These are phyloP conservation scores for sweet orange (Citrus sinensis) DNA, from an alignment of 345 rosid genomes.

Conservation along the genomic window DNA sequence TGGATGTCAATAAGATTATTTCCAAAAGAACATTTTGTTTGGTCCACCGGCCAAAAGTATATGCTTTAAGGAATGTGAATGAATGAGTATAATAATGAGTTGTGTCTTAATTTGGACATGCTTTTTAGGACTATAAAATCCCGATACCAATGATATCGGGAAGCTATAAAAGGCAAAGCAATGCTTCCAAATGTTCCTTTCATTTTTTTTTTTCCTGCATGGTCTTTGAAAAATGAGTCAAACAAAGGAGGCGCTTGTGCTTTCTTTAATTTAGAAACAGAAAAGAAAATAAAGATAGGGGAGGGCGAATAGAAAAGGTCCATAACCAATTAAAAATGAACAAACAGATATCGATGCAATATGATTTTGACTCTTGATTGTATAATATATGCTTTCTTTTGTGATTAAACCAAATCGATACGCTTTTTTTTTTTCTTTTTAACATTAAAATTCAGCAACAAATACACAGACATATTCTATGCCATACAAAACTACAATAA, in stretches of 20 bases:
- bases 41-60: neutral
- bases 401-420: too few relatives aligned
- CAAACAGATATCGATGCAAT: neutral
- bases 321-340: too few relatives aligned
- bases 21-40: neutral
- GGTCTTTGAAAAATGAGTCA: neutral
- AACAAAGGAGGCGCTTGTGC: conserved; percentile 12
- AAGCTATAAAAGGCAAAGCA: neutral
- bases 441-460: too few relatives aligned
- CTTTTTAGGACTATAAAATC: too few relatives aligned
- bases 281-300: neutral
- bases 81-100: too few relatives aligned
- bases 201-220: neutral
- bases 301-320: neutral
- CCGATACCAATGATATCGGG: neutral
- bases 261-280: neutral
- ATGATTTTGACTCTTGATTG: neutral
- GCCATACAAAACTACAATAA: too few relatives aligned
- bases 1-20: conserved; percentile 16
- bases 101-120: too few relatives aligned
- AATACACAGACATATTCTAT: too few relatives aligned
- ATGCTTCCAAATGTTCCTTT: neutral
- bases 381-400: neutral
- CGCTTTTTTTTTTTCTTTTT: too few relatives aligned
- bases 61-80: too few relatives aligned